phyloP scores from a whole-genome alignment of 768 basidiomycete genomes.

The Clathrus columnatus region DNA sequence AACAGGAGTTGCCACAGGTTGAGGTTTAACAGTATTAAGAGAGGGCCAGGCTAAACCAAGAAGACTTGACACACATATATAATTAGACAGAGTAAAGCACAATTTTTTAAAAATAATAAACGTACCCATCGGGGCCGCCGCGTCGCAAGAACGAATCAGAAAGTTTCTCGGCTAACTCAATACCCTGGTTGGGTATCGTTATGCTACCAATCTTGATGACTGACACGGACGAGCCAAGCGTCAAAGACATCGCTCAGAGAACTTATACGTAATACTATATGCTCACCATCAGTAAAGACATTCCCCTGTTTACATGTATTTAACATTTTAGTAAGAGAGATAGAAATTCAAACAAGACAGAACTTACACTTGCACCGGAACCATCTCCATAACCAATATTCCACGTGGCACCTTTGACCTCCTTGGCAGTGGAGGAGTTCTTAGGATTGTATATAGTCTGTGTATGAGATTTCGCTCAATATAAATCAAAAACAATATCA shows the following conservation, averaged over 20 bases:
- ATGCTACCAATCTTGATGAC: conserved; percentile 13
- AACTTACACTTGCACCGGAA: conserved; percentile 3
- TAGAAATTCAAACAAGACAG: neutral
- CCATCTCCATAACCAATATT: conserved; percentile 20
- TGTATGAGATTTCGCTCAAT: too few relatives aligned
- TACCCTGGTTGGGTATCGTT: conserved; percentile 25
- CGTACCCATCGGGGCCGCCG: conserved; percentile 23
- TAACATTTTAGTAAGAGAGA: neutral
- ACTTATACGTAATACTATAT: too few relatives aligned
- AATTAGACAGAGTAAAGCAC: neutral
- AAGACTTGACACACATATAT: too few relatives aligned
- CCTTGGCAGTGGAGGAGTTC: conserved; percentile 17
- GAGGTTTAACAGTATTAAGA: conserved; percentile 29
- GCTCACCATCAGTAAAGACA: conserved; percentile 18
- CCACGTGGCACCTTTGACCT: conserved; percentile 14
- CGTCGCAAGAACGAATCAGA: conserved; percentile 25
- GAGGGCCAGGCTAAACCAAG: conserved; percentile 29
- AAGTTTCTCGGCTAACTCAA: conserved; percentile 28
- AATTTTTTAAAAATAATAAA: neutral
- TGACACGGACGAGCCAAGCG: too few relatives aligned
- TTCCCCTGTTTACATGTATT: too few relatives aligned
- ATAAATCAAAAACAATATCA: neutral
- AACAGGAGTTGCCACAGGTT: conserved; percentile 28
- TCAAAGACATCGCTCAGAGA: too few relatives aligned
- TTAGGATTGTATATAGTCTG: conserved; percentile 20